Percentiles rank a stretch among this genome's conserved stretches.
These are phyloP conservation scores for Elasticomyces elasticus DNA, from an alignment of 495 filamentous ascomycete species.

Conservation along the genomic window DNA sequence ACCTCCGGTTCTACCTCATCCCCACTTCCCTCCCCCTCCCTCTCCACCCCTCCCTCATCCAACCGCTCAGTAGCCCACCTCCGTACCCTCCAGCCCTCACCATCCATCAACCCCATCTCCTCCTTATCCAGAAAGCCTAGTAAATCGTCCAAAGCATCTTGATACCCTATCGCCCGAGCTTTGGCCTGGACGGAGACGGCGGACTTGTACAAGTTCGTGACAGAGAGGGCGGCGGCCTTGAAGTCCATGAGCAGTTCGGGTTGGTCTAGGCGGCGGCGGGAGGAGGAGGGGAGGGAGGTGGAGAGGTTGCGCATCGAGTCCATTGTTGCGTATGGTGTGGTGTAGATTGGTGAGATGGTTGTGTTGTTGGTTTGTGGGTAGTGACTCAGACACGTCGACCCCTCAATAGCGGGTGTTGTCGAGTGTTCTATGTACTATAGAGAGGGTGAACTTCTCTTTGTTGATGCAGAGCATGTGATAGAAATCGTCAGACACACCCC, in stretches of 20 bases:
- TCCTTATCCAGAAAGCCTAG: constrained; percentile 73
- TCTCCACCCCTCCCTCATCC: constrained; percentile 53
- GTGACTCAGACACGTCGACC: too few relatives aligned
- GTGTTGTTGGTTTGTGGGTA: too few relatives aligned
- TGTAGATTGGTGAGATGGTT: too few relatives aligned
- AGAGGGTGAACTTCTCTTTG: too few relatives aligned
- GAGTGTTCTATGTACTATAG: too few relatives aligned
- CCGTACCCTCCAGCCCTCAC: constrained; percentile 70
- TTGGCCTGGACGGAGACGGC: constrained; percentile 67
- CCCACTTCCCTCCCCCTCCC: constrained; percentile 34
- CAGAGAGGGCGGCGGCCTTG: constrained; percentile 82
- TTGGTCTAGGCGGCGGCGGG: constrained; percentile 37
- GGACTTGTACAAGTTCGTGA: constrained; percentile 92
- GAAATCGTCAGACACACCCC: too few relatives aligned
- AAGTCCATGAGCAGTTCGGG: constrained; percentile 67
- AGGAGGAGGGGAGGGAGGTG: constrained; percentile 43
- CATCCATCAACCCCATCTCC: constrained; percentile 63
- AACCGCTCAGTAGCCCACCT: constrained; percentile 76
- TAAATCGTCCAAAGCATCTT: constrained; percentile 87
- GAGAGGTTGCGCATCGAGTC: constrained; percentile 69
- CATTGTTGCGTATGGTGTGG: constrained; percentile 36
- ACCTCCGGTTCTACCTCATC: constrained; percentile 12
- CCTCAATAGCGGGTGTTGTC: too few relatives aligned
- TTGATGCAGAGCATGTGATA: too few relatives aligned
- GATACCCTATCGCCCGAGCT: constrained; percentile 70